Evolutionary conservation across 345 rosid genomes (phyloP).

Genomic region (Tarenaya hassleriana): DNA sequence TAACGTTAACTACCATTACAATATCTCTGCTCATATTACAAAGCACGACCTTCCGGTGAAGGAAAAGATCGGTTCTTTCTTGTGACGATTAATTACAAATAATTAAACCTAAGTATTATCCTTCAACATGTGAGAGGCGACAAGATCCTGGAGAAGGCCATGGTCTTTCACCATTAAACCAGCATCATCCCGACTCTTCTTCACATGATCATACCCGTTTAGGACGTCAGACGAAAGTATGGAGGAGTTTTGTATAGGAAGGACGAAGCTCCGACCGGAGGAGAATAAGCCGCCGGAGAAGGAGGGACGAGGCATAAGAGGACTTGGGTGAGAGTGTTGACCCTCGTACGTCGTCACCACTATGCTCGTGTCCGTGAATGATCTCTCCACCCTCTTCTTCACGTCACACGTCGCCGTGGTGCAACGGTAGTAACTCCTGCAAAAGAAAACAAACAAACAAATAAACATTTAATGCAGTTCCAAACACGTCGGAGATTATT

Average conservation of each 20-base stretch:
- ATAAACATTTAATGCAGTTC: neutral
- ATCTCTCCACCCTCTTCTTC: conserved; percentile 93
- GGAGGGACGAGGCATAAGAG: conserved; percentile 47
- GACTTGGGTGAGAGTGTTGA: conserved; percentile 86
- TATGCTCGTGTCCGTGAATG: conserved; percentile 57
- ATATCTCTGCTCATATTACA: conserved; percentile 7
- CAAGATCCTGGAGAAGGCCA: conserved; percentile 82
- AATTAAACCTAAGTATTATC: conserved; percentile 31
- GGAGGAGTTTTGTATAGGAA: conserved; percentile 31
- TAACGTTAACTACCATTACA: too few relatives aligned
- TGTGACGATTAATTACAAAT: conserved; percentile 26
- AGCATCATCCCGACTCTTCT: conserved; percentile 15
- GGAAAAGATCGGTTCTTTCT: conserved; percentile 24
- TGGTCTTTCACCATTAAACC: conserved; percentile 33
- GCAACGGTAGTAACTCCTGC: conserved; percentile 98
- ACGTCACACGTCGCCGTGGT: conserved; percentile 88
- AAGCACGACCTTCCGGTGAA: conserved; percentile 25
- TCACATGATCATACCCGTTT: conserved; percentile 17
- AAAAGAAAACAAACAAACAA: neutral
- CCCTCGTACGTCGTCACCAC: conserved; percentile 96
- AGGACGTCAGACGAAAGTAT: conserved; percentile 20
- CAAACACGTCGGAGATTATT: neutral
- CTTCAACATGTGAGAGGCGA: conserved; percentile 65
- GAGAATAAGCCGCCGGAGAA: conserved; percentile 26
- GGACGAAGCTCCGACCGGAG: conserved; percentile 20